Evolutionary conservation across 768 basidiomycete species (phyloP), one percentile per base, ranked within the genome.

Genomic region (Tricholoma furcatifolium): DNA sequence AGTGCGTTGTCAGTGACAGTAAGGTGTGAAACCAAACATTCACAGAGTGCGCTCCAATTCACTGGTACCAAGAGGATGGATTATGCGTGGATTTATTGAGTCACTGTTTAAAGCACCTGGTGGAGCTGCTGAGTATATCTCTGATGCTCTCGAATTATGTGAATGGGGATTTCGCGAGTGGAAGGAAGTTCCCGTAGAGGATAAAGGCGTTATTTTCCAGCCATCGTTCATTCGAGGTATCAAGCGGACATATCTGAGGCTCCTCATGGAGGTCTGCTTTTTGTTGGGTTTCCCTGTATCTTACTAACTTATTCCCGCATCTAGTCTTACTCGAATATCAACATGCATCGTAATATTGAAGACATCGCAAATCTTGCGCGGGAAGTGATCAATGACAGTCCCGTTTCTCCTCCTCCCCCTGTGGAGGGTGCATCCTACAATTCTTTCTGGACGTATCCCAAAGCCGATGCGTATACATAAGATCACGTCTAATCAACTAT

Each of bases 121-220:
- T 4, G 50, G 61, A 4, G 65, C 67, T 2, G 51, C 73, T 15
- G 68, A 74, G 52, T 74, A 67, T 41, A 70, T 67, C 39, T 61
- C 63, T 10, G 63, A 66, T 6, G 71, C 70, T 4, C 48, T 77
- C 15, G 73, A 76, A 12, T 53, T 79, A 14, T 62, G 79, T 5
- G 62, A 74, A 32, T 76, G 77, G 73, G 79, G 80, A 18, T 50
- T 60, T 4, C 57, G 60, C 23, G 47, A 55, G 7, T 80, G 76
- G 73, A 59, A 67, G 30, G 58, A 78, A 52, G 72, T 80, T 7
- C 58, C 71, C 1, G 51, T 31, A 18, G 57, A 67, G 17, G 68
- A 74, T 14, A 62, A 73, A 12, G 79, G 79, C 4, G 62, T 60
- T 11, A 70, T 81, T 12, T 81, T 81, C 48, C 66, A 72, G 24